Conservation (phyloP, 129 eudicot genomes). For the Flaveria ramosissima region DNA sequence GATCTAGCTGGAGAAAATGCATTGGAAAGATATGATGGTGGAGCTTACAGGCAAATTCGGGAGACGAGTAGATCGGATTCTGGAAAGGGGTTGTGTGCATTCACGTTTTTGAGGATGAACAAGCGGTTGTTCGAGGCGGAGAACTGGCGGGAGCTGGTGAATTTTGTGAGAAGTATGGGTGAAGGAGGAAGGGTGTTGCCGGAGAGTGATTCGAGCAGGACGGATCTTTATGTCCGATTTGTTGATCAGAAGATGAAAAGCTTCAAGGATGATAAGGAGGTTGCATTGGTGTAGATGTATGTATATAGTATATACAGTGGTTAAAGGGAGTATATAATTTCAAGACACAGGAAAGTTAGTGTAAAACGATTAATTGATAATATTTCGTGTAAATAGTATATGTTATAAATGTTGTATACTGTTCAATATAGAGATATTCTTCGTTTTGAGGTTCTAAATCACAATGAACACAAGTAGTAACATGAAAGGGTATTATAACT, state of each 20-base stretch:
- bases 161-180: conserved; percentile 76
- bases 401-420: too few relatives aligned
- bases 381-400: too few relatives aligned
- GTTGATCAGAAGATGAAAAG: conserved; percentile 32
- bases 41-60: conserved; percentile 61
- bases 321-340: not conserved
- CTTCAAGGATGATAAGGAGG: conserved; percentile 7
- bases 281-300: not conserved
- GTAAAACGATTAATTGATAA: too few relatives aligned
- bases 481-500: too few relatives aligned
- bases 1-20: conserved; percentile 95
- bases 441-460: too few relatives aligned
- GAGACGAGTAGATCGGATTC: conserved; percentile 69
- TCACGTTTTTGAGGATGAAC: conserved; percentile 80
- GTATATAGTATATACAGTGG: not conserved
- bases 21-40: conserved; percentile 75
- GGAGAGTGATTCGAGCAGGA: conserved; percentile 53
- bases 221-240: conserved; percentile 80
- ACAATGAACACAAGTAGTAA: too few relatives aligned
- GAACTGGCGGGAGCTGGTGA: conserved; percentile 81
- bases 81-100: conserved; percentile 75
- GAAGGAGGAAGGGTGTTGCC: conserved; percentile 66
- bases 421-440: not conserved
- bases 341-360: too few relatives aligned
- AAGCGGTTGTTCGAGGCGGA: conserved; percentile 77